Base-by-base conservation (phyloP, 202 grass and related monocot species). In the Musa balbisiana region DNA sequence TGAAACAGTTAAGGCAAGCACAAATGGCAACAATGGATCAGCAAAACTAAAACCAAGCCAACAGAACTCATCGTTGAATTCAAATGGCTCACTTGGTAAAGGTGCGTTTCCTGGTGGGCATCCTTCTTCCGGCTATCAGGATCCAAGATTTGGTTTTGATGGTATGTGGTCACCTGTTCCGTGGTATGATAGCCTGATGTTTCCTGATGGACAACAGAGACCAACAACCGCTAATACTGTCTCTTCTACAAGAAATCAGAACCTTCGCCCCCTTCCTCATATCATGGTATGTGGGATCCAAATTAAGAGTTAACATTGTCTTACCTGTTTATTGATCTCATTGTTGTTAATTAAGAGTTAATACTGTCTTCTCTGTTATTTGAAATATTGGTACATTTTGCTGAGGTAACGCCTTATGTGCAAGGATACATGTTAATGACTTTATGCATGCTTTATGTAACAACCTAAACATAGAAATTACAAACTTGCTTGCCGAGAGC, bases 191-290 rank as follows among this genome's bases (percentile, higher is more conserved):
- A 80, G 76, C 8, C 73, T 74, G 56, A 73, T 89, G 55, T 89
- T 84, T 51, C 72, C 84, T 52, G 86, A 87, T 58, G 84, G 80
- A 67, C 89, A 87, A 59, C 80, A 84, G 25, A 86, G 78, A 58
- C 53, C 80, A 23, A 9, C 79, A 17, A 80, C 49, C 29, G 81
- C 56, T 81, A 89, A 74, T 64, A 69, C 11, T 80, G 72, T 50
- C 76, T 79, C 80, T 53, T 84, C 81, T 14, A 54, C 76, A 49
- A 87, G 49, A 73, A 92, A 87, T 49, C 84, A 80, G 69, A 92
- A 80, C 85, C 77, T 74, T 13, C 49, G 64, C 29, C 43, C 76
- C 63, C 77, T 82, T 79, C 83, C 83, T 82, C 75, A 87, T 76
- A 55, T 83, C 20, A 83, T 79, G 83, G 89, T 91, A 81, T 5